Evolutionary conservation across 2,329 filamentous ascomycete genomes (phyloP).

Genomic region (Bertia moriformis): DNA sequence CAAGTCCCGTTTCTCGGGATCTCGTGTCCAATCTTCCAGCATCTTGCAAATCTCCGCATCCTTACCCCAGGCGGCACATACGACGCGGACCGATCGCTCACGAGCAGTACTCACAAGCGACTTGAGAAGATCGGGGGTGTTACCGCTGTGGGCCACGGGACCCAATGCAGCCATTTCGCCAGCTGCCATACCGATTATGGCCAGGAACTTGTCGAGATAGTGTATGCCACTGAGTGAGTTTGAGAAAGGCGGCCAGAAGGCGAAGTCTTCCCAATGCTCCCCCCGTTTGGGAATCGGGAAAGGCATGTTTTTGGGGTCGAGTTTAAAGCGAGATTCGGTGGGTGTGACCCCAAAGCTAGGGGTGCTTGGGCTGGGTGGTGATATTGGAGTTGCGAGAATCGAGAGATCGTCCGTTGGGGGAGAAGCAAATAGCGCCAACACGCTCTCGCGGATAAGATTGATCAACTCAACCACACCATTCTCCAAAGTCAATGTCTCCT

Average conservation of each 20-base stretch:
- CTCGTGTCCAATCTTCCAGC: conserved; percentile 56
- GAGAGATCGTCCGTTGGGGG: conserved; percentile 56
- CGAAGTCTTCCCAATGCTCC: conserved; percentile 54
- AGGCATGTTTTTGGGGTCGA: conserved; percentile 45
- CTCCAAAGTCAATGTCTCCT: conserved; percentile 40
- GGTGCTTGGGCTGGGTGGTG: conserved; percentile 40
- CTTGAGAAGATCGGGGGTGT: conserved; percentile 33
- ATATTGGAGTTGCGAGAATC: conserved; percentile 46
- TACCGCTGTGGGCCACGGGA: conserved; percentile 27
- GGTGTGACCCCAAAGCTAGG: conserved; percentile 26
- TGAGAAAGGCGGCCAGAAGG: conserved; percentile 58
- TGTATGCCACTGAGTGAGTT: conserved; percentile 55
- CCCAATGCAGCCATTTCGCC: conserved; percentile 47
- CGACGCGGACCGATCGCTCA: conserved; percentile 49
- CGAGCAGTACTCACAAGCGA: conserved; percentile 45
- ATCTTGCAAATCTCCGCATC: conserved; percentile 56
- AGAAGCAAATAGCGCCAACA: conserved; percentile 51
- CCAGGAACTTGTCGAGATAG: conserved; percentile 47
- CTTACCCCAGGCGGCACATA: conserved; percentile 53
- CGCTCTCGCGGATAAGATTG: conserved; percentile 43
- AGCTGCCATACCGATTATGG: conserved; percentile 48
- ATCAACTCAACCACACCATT: conserved; percentile 47
- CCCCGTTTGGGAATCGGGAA: conserved; percentile 41
- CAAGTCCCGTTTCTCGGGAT: conserved; percentile 47
- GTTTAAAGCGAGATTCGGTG: conserved; percentile 38